These are phyloP conservation scores for Hyaloscypha variabilis DNA, from an alignment of 495 filamentous ascomycete species.

Conservation along the genomic window DNA sequence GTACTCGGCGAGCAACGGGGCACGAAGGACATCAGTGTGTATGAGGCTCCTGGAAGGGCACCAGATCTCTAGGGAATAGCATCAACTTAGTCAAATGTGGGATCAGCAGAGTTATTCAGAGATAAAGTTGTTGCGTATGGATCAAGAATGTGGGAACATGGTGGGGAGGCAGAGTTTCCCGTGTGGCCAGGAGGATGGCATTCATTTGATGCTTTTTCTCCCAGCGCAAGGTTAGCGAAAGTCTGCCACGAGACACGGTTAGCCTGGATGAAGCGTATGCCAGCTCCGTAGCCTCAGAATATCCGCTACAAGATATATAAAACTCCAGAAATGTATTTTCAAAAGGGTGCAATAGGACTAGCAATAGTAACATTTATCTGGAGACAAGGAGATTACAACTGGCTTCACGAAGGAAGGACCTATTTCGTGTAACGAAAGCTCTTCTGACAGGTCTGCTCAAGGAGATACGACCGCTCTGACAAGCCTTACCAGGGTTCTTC, in stretches of 20 bases:
- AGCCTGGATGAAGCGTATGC: background rate
- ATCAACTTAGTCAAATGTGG: constrained; percentile 24
- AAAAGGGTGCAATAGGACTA: too few species aligned
- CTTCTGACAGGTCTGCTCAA: too few species aligned
- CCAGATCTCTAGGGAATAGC: constrained; percentile 19
- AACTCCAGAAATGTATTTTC: too few species aligned
- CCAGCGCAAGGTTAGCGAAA: background rate
- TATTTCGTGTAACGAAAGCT: too few species aligned
- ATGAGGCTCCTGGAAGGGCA: constrained; percentile 17
- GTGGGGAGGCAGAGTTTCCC: constrained; percentile 23
- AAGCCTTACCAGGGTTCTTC: too few species aligned
- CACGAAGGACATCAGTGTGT: constrained; percentile 11
- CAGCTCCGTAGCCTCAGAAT: background rate
- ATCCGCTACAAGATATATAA: too few species aligned
- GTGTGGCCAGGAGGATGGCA: constrained; percentile 24
- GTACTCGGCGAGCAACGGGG: background rate
- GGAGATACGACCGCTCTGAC: too few species aligned
- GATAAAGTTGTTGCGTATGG: constrained; percentile 24
- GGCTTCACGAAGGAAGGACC: too few species aligned
- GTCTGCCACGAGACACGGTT: background rate
- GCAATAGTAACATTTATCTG: too few species aligned
- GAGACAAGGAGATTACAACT: too few species aligned
- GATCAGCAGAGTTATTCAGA: constrained; percentile 17
- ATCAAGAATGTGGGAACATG: constrained; percentile 17
- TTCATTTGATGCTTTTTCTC: constrained; percentile 1